Base-by-base conservation (phyloP, 2,329 filamentous ascomycete genomes). In the Aspergillus quadricinctus region DNA sequence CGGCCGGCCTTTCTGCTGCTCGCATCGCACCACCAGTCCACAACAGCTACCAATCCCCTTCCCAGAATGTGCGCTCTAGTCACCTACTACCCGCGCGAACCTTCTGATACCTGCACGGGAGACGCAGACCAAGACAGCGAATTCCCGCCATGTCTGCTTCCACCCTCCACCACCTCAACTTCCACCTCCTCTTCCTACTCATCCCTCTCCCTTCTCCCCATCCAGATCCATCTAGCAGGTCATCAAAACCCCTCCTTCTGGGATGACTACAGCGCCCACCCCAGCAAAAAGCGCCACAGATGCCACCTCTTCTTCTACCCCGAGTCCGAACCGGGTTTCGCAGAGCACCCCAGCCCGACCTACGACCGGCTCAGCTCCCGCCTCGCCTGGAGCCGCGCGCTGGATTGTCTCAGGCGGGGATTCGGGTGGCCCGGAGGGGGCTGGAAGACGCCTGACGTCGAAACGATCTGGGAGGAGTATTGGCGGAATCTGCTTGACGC, bases 301-400 rank as follows among this genome's bases (percentile, higher is more conserved):
- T 72, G 69, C 46, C 62, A 71, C 50, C 53, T 78, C 11, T 84
- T 80, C 67, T 75, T 77, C 3, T 86, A 86, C 66, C 77, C 80
- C 2, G 78, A 78, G 52, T 81, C 72, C 0, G 73, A 81, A 43
- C 70, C 82, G 0, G 88, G 88, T 0, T 91, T 91, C 57, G 88
- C 87, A 0, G 87, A 90, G 70, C 78, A 80, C 21, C 81, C 86
- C 48, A 66, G 87, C 11, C 80, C 86, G 2, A 80, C 84, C 60
- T 88, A 84, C 62, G 81, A 89, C 59, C 75, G 78, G 3, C 77
- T 88, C 8, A 80, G 80, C 1, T 82, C 86, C 2, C 80, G 81
- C 9, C 66, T 90, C 21, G 86, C 88, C 0, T 90, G 86, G 82
- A 84, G 80, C 25, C 78, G 88, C 11, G 85, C 81, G 35, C 64